Conservation (phyloP, 2,329 filamentous ascomycete species). For the Talaromyces rugulosus region DNA sequence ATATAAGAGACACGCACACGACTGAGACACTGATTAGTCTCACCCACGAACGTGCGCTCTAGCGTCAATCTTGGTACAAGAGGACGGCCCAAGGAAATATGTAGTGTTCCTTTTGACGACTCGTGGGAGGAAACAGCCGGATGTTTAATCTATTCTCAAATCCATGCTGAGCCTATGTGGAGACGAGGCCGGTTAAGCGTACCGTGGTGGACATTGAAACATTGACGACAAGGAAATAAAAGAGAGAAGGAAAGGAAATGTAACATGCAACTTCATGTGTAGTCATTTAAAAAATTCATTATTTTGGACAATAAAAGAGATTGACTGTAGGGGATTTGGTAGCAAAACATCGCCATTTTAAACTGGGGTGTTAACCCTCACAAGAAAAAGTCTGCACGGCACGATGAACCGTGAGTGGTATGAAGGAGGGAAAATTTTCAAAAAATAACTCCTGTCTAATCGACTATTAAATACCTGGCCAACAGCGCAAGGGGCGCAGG, state of each 20-base stretch:
- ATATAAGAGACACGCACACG: neutral
- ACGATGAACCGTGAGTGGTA: neutral
- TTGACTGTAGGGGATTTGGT: neutral
- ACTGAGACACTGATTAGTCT: neutral
- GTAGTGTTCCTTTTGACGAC: neutral
- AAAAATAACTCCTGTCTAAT: neutral
- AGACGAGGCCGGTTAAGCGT: neutral
- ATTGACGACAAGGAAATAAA: neutral
- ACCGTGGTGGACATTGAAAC: neutral
- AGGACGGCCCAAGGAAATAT: slow-evolving; percentile 1
- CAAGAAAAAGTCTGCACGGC: neutral
- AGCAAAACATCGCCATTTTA: neutral
- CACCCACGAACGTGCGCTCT: neutral
- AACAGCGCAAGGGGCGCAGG: neutral
- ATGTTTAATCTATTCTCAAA: neutral
- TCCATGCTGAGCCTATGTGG: neutral
- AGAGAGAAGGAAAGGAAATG: neutral
- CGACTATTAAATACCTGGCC: neutral
- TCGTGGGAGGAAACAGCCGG: neutral
- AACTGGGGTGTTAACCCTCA: neutral
- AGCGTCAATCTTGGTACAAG: slow-evolving; percentile 1
- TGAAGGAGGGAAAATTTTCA: neutral
- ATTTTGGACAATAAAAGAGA: neutral
- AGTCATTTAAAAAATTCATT: neutral
- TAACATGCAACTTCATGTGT: neutral